Conservation (phyloP, 2,329 filamentous ascomycete genomes). For the Calonectria crousiana region DNA sequence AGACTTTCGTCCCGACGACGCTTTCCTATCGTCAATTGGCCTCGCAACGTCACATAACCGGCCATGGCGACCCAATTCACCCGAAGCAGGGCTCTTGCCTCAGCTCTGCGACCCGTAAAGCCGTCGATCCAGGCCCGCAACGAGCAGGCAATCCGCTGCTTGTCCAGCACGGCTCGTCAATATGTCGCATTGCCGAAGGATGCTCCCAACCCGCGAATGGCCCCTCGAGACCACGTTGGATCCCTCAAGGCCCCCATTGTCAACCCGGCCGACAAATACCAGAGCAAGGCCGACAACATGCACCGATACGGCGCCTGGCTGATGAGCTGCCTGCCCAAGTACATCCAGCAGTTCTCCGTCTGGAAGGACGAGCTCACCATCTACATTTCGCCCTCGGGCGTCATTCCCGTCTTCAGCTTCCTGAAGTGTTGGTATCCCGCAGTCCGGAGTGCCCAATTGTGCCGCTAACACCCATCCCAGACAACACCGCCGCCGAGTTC, state of each 20-base stretch:
- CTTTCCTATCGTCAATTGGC: constrained; percentile 58
- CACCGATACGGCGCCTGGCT: constrained; percentile 97
- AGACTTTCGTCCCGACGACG: constrained; percentile 42
- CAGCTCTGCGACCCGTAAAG: constrained; percentile 67
- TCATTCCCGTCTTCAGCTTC: constrained; percentile 93
- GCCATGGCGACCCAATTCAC: constrained; percentile 73
- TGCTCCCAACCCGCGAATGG: constrained; percentile 75
- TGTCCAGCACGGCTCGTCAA: constrained; percentile 62
- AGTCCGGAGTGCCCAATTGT: constrained; percentile 6
- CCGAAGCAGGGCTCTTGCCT: constrained; percentile 67
- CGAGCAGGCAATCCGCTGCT: constrained; percentile 59
- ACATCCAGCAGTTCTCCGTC: constrained; percentile 98
- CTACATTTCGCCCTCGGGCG: constrained; percentile 88
- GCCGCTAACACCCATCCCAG: constrained; percentile 52
- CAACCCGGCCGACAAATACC: constrained; percentile 94
- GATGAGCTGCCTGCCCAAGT: constrained; percentile 96
- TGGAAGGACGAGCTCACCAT: constrained; percentile 99
- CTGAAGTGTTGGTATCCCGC: constrained; percentile 74
- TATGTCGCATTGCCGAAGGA: constrained; percentile 71
- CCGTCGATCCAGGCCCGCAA: constrained; percentile 56
- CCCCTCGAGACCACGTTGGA: constrained; percentile 68
- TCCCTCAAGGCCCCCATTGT: constrained; percentile 82
- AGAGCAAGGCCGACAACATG: constrained; percentile 86
- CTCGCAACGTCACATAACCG: constrained; percentile 48
- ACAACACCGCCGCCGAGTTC: constrained; percentile 97